A percentile compares a stretch with the other conserved stretches of the same genome.
Evolutionary conservation across 352 stramenopile genomes (phyloP).

Genomic region (Phytophthora pinifolia): DNA sequence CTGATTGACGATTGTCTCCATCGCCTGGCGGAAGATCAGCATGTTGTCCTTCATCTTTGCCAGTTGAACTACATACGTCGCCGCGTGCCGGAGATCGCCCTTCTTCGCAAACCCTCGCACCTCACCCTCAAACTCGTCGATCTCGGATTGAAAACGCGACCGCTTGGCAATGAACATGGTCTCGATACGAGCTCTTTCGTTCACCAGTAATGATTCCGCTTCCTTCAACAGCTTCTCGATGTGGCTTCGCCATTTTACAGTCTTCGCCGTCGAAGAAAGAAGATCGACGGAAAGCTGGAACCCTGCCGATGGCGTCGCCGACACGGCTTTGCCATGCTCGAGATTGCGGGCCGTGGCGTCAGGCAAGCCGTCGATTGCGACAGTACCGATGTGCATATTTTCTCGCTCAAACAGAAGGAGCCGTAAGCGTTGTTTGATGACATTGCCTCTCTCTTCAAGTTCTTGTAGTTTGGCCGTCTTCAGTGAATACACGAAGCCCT

Average conservation of each 20-base stretch:
- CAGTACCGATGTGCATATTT: constrained; percentile 32
- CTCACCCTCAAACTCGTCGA: constrained; percentile 75
- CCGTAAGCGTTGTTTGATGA: constrained; percentile 58
- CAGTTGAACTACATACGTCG: constrained; percentile 76
- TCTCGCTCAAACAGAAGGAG: constrained; percentile 71
- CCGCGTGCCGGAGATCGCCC: constrained; percentile 68
- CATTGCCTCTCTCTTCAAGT: constrained; percentile 43
- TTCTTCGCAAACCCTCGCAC: constrained; percentile 76
- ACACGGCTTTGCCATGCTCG: no score
- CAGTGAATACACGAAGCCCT: constrained; percentile 53
- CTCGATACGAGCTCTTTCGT: constrained; percentile 69
- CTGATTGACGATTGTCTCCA: constrained; percentile 58
- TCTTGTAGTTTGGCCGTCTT: constrained; percentile 45
- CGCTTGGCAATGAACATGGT: constrained; percentile 67
- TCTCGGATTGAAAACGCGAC: constrained; percentile 68
- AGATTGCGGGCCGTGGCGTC: no score
- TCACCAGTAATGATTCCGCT: constrained; percentile 51
- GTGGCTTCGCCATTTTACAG: constrained; percentile 61
- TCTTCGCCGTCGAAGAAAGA: constrained; percentile 60
- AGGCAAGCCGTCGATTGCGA: not conserved
- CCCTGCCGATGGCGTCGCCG: no score
- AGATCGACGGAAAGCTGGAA: constrained; percentile 43
- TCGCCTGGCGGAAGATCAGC: constrained; percentile 49
- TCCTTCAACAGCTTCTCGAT: constrained; percentile 59
- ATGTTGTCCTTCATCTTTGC: constrained; percentile 74